Percentiles rank a stretch among this genome's conserved stretches.
These are phyloP conservation scores for Scutellaria barbata DNA, from an alignment of 257 asterid genomes.

Conservation along the genomic window DNA sequence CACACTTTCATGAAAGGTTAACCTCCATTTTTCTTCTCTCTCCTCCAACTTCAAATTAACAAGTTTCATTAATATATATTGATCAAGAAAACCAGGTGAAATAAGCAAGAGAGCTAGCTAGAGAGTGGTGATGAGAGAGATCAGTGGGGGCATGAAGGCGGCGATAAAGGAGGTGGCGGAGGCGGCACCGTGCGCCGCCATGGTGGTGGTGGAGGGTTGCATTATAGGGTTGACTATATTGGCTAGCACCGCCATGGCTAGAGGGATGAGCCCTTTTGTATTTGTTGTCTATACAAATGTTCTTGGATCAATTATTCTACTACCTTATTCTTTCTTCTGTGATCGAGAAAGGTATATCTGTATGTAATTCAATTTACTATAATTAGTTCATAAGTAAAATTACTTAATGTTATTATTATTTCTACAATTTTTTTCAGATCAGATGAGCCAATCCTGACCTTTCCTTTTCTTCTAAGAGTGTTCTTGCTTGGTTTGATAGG, in stretches of 20 bases:
- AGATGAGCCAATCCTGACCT: slow-evolving; percentile 50
- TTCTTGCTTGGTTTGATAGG: slow-evolving; percentile 74
- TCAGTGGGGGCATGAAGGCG: slow-evolving; percentile 36
- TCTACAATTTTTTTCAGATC: slow-evolving; percentile 44
- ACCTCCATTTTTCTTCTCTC: slow-evolving; percentile 37
- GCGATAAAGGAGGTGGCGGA: slow-evolving; percentile 46
- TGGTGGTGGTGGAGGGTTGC: slow-evolving; percentile 70
- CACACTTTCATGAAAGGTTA: slow-evolving; percentile 71
- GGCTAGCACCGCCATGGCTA: slow-evolving; percentile 75
- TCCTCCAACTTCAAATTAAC: slow-evolving; percentile 19
- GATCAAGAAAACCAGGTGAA: slow-evolving; percentile 6
- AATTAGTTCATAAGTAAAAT: background rate
- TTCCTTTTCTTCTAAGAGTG: slow-evolving; percentile 49
- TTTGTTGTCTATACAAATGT: slow-evolving; percentile 78
- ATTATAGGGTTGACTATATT: slow-evolving; percentile 62
- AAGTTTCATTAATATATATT: slow-evolving; percentile 36
- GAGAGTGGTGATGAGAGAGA: slow-evolving; percentile 25
- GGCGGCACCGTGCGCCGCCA: slow-evolving; percentile 53
- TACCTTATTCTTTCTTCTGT: slow-evolving; percentile 47
- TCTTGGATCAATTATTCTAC: slow-evolving; percentile 63
- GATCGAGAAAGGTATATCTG: slow-evolving; percentile 46
- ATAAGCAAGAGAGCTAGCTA: slow-evolving; percentile 9
- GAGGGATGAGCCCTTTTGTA: slow-evolving; percentile 75
- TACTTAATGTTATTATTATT: background rate
- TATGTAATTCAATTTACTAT: background rate